Evolutionary conservation across 768 basidiomycete genomes (phyloP).

Genomic region (Naganishia antarctica): DNA sequence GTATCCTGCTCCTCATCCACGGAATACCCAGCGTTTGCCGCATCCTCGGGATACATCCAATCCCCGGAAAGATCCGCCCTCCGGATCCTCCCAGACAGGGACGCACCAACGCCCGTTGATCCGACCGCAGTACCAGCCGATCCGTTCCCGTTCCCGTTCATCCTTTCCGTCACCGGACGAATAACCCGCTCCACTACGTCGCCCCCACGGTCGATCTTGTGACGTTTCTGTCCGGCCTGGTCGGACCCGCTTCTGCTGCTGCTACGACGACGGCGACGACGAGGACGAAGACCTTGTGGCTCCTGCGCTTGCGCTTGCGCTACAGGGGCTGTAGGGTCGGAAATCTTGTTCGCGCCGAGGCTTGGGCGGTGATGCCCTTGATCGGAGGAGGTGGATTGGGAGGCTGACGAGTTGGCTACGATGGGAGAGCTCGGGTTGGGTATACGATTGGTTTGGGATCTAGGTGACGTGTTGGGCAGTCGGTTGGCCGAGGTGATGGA

Average conservation of each 20-base stretch:
- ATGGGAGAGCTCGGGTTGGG: not conserved
- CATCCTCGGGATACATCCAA: slow-evolving; percentile 42
- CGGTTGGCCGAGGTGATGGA: not conserved
- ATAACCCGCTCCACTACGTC: not conserved
- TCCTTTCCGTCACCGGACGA: not conserved
- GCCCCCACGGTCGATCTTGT: not conserved
- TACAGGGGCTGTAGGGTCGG: not conserved
- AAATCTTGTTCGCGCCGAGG: slow-evolving; percentile 5
- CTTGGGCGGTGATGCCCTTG: too few relatives aligned
- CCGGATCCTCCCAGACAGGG: slow-evolving; percentile 25
- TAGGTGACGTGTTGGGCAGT: slow-evolving; percentile 16
- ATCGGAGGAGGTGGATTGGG: not conserved
- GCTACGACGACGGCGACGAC: slow-evolving; percentile 7
- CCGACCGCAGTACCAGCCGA: not conserved
- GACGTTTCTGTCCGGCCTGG: slow-evolving; percentile 6
- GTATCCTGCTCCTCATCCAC: slow-evolving; percentile 27
- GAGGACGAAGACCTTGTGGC: slow-evolving; percentile 1
- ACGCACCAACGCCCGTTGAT: not conserved
- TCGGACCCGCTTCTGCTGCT: slow-evolving; percentile 1
- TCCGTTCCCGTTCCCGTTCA: slow-evolving; percentile 17
- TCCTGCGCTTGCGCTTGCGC: not conserved
- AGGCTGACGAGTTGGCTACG: not conserved
- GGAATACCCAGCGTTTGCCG: slow-evolving; percentile 11
- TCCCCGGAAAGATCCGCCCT: slow-evolving; percentile 31
- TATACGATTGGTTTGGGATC: not conserved